Evolutionary conservation across 2,329 filamentous ascomycete species (phyloP), one percentile per base, ranked within the genome.

Genomic region (Teratosphaeriaceae sp.): DNA sequence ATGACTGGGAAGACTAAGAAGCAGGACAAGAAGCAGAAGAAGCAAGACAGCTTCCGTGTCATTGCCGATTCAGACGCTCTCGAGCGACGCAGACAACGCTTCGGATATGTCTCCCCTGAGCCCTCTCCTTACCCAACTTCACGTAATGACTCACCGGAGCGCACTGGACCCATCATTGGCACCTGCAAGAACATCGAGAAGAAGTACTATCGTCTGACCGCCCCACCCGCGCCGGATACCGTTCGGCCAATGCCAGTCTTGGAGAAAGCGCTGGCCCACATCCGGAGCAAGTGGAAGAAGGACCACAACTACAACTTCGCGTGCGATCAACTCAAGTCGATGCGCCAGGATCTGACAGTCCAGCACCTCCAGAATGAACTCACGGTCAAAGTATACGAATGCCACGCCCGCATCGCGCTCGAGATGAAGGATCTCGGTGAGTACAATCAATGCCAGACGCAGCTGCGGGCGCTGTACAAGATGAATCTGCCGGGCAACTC

Each of bases 401-500:
- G 90, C 49, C 92, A 98, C 70, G 92, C 90, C 51, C 84, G 92
- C 48, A 97, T 98, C 69, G 92, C 92, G 55, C 75, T 98, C 68
- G 90, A 98, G 70, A 96, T 94, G 78, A 88, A 86, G 70, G 92
- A 98, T 75, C 80, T 97, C 74, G 90, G 92, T 98, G 92, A 98
- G 92, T 98, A 98, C 92, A 98, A 98, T 74, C 92, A 98, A 78
- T 98, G 92, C 70, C 92, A 98, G 74, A 97, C 92, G 60, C 92
- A 98, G 72, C 76, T 98, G 63, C 87, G 88, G 67, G 88, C 85
- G 53, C 74, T 98, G 60, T 97, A 98, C 70, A 79, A 80, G 65
- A 79, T 87, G 71, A 85, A 86, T 55, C 73, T 95, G 64, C 87
- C 87, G 62, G 92, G 90, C 59, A 88, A 89, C 67, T 81, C 86